Evolutionary conservation across 2,329 filamentous ascomycete species (phyloP).

Genomic region (Colletotrichum sp.): DNA sequence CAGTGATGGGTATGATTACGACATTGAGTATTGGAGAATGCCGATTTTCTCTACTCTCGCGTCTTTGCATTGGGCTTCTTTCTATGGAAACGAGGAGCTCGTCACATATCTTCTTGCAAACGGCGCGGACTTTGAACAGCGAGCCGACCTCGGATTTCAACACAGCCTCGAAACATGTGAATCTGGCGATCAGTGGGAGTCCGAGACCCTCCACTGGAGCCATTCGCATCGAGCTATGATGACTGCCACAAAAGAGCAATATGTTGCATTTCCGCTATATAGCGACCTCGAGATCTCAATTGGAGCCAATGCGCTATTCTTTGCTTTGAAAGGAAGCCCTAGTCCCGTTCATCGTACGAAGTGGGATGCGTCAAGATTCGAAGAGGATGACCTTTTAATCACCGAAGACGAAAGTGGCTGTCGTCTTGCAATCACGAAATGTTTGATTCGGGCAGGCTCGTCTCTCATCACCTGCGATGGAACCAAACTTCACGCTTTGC

Average conservation of each 20-base stretch:
- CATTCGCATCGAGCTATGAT: background rate
- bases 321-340: background rate
- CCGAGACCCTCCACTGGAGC: background rate
- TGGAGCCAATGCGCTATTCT: background rate
- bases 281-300: background rate
- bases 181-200: background rate
- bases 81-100: background rate
- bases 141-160: background rate
- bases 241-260: background rate
- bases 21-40: too few species aligned
- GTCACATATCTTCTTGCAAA: background rate
- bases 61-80: background rate
- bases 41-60: background rate
- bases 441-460: background rate
- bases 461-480: background rate
- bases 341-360: background rate
- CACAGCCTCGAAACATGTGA: background rate
- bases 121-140: background rate
- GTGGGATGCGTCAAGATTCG: background rate
- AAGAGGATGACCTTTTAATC: background rate
- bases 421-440: background rate
- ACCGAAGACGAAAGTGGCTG: background rate
- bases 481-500: background rate
- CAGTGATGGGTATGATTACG: too few species aligned
- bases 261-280: background rate